Conservation (phyloP, 2,329 filamentous ascomycete species). For the Thyridium curvatum region DNA sequence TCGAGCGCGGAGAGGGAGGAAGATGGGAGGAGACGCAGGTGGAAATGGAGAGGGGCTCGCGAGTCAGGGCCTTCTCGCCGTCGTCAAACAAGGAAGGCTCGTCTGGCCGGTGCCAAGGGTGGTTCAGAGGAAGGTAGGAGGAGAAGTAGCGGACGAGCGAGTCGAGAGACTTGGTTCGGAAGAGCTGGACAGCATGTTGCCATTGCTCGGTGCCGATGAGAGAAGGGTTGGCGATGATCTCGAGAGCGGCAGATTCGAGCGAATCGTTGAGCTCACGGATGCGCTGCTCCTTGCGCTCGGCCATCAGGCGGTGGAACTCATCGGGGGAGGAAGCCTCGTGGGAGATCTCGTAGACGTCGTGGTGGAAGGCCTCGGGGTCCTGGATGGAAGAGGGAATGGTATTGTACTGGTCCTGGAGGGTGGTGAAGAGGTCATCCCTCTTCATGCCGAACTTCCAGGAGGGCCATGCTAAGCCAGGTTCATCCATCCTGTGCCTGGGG, state of each 20-base stretch:
- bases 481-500: conserved; percentile 42
- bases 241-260: conserved; percentile 50
- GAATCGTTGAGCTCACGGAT: conserved; percentile 48
- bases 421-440: conserved; percentile 50
- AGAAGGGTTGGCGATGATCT: conserved; percentile 54
- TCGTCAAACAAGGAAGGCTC: conserved; percentile 27
- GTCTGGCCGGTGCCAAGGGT: conserved; percentile 31
- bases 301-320: conserved; percentile 49
- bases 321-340: conserved; percentile 40
- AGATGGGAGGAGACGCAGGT: conserved; percentile 21
- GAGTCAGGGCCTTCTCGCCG: conserved; percentile 33
- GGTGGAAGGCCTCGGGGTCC: conserved; percentile 54
- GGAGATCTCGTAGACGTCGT: conserved; percentile 55
- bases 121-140: conserved; percentile 48
- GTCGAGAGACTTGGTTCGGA: conserved; percentile 52
- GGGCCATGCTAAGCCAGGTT: conserved; percentile 47
- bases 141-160: conserved; percentile 55
- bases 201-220: conserved; percentile 54
- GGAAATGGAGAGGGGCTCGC: conserved; percentile 34
- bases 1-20: conserved; percentile 41
- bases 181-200: conserved; percentile 52
- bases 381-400: conserved; percentile 49
- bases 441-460: conserved; percentile 60
- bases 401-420: conserved; percentile 54
- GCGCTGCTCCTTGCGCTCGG: conserved; percentile 46